phyloP scores from a whole-genome alignment of 371 early-diverging fungal genomes.

The Lichtheimia corymbifera region DNA sequence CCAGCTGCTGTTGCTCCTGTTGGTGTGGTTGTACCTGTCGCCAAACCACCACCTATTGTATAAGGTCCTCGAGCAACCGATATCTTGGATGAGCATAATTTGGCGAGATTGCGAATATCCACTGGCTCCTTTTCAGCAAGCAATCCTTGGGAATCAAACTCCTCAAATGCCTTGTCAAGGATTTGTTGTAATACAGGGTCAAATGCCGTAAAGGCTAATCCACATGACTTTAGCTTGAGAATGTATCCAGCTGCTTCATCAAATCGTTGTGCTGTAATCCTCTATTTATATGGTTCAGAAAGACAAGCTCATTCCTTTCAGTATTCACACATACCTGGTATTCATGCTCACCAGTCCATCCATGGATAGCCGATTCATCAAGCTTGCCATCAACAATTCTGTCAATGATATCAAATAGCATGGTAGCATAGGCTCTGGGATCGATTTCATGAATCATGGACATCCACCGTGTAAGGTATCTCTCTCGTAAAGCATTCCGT shows the following conservation, averaged over 20 bases:
- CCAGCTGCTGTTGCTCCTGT: not conserved
- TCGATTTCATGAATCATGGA: slow-evolving; percentile 41
- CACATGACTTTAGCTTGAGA: slow-evolving; percentile 42
- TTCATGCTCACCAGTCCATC: slow-evolving; percentile 26
- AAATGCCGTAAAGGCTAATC: slow-evolving; percentile 39
- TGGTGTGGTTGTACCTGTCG: not conserved
- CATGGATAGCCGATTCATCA: slow-evolving; percentile 25
- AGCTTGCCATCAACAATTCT: slow-evolving; percentile 35
- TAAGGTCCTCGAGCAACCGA: slow-evolving; percentile 1
- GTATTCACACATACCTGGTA: slow-evolving; percentile 19
- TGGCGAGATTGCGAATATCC: slow-evolving; percentile 31
- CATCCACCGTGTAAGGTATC: slow-evolving; percentile 45
- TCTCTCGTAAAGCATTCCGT: slow-evolving; percentile 39
- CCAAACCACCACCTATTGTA: too few species aligned
- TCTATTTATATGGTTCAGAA: slow-evolving; percentile 15
- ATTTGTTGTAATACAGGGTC: slow-evolving; percentile 44
- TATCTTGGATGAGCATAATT: slow-evolving; percentile 26
- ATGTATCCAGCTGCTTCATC: slow-evolving; percentile 42
- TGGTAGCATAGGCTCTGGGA: slow-evolving; percentile 25
- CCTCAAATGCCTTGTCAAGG: slow-evolving; percentile 36
- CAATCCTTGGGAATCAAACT: slow-evolving; percentile 30
- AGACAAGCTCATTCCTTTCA: not conserved
- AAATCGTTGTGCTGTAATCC: slow-evolving; percentile 30
- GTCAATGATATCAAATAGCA: slow-evolving; percentile 34
- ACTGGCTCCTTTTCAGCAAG: slow-evolving; percentile 34